These are phyloP conservation scores for Neurospora africana DNA, from an alignment of 495 filamentous ascomycete genomes.

Conservation along the genomic window DNA sequence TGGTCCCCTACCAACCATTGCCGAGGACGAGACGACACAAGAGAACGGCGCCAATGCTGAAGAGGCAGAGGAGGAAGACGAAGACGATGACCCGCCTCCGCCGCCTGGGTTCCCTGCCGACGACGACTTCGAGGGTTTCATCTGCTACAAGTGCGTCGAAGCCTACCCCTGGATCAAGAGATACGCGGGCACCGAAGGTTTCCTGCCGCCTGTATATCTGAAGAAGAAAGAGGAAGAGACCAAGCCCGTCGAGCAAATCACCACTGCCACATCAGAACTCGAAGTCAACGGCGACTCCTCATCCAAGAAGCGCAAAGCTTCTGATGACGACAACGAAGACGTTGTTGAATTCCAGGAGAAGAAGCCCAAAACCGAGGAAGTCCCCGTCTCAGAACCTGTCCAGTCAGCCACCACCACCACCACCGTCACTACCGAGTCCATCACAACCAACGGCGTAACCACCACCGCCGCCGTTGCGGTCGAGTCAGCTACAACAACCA, in stretches of 20 bases:
- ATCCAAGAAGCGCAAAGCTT: slow-evolving; percentile 68
- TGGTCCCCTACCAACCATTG: slow-evolving; percentile 26
- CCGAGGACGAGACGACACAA: slow-evolving; percentile 22
- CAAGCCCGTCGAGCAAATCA: slow-evolving; percentile 6
- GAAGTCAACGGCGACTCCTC: slow-evolving; percentile 9
- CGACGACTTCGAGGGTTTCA: slow-evolving; percentile 75
- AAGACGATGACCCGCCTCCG: slow-evolving; percentile 43
- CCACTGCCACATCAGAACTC: background rate
- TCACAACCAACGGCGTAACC: background rate
- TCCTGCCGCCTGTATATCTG: slow-evolving; percentile 57
- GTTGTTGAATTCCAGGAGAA: slow-evolving; percentile 37
- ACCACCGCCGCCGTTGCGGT: background rate
- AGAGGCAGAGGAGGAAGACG: slow-evolving; percentile 23
- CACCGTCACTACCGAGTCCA: background rate
- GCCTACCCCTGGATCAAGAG: slow-evolving; percentile 84
- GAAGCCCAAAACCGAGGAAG: slow-evolving; percentile 40
- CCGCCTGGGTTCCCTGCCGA: slow-evolving; percentile 82
- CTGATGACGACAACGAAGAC: slow-evolving; percentile 42
- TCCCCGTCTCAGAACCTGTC: background rate
- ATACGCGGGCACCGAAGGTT: slow-evolving; percentile 77
- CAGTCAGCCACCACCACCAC: background rate
- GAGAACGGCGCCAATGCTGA: slow-evolving; percentile 10
- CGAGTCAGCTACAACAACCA: background rate
- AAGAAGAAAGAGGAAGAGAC: slow-evolving; percentile 15
- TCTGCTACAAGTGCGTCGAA: slow-evolving; percentile 91